Percentiles rank a stretch among this genome's conserved stretches.
These are phyloP conservation scores for Hypomyces perniciosus DNA, from an alignment of 2,329 filamentous ascomycete genomes.

Conservation along the genomic window DNA sequence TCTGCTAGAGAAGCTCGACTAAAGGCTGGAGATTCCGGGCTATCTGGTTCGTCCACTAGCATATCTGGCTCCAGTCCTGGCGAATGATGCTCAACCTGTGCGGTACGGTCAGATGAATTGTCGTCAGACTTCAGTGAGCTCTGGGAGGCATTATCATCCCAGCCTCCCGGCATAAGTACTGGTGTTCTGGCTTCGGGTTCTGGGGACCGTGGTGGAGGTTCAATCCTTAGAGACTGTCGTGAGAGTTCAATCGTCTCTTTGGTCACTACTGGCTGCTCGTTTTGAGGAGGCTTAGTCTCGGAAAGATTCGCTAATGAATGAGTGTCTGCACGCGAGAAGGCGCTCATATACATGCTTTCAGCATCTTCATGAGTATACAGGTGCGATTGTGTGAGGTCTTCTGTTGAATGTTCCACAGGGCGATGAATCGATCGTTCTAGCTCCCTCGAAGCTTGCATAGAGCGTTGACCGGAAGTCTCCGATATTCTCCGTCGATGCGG, in stretches of 20 bases:
- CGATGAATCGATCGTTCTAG: not conserved
- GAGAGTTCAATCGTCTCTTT: not conserved
- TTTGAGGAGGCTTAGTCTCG: not conserved
- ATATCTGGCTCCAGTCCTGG: slow-evolving; percentile 7
- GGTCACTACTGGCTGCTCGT: not conserved
- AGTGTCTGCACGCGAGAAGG: slow-evolving; percentile 46
- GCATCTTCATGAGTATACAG: slow-evolving; percentile 75
- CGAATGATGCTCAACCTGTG: slow-evolving; percentile 5
- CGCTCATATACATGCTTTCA: slow-evolving; percentile 82
- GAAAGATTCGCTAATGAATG: slow-evolving; percentile 14
- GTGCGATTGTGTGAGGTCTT: slow-evolving; percentile 58
- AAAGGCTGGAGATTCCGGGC: slow-evolving; percentile 23
- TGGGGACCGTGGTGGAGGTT: slow-evolving; percentile 1
- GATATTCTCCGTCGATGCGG: not conserved
- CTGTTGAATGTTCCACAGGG: slow-evolving; percentile 17
- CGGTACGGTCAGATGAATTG: not conserved
- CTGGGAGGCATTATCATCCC: slow-evolving; percentile 31
- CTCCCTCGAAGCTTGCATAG: not conserved
- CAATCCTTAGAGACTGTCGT: not conserved
- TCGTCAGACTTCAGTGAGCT: slow-evolving; percentile 10
- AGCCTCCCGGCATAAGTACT: slow-evolving; percentile 45
- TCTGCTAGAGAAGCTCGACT: slow-evolving; percentile 18
- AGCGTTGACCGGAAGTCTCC: not conserved
- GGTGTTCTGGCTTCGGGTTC: slow-evolving; percentile 8
- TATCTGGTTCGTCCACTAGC: slow-evolving; percentile 16